Base-by-base conservation (phyloP, 305 asterid species). In the Rubia peregrina region DNA sequence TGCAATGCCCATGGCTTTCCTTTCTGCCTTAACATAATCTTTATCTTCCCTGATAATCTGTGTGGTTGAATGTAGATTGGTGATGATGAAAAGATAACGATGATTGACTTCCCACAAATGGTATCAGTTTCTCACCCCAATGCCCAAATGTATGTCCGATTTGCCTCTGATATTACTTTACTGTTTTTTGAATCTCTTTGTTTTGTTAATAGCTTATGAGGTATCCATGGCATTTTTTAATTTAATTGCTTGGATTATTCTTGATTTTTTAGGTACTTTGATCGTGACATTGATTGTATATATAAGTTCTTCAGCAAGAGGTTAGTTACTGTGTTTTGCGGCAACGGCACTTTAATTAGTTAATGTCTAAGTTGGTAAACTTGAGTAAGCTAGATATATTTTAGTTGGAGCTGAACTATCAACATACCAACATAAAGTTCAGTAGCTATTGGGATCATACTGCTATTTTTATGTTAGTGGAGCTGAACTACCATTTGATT, bases 61-160 rank as follows among this genome's bases (percentile, higher is more conserved):
- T 9, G 48, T 13, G 43, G 4, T 68, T 55, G 26, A 55, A 65
- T 65, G 61, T 70, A 81, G 88, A 82, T 84, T 77, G 95, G 85
- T 73, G 98, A 93, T 78, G 96, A 93, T 78, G 97, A 93, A 83
- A 89, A 88, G 80, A 84, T 93, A 75, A 93, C 98, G 13, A 83
- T 93, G 83, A 93, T 93, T 81, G 98, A 93, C 83, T 93, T 93
- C 80, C 98, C 97, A 5, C 98, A 90, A 80, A 93, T 93, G 98
- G 97, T 93, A 71, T 93, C 97, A 5, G 89, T 90, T 75, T 83
- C 96, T 74, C 98, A 93, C 81, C 85, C 83, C 71, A 93, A 93
- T 78, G 97, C 96, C 6, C 74, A 90, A 71, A 89, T 89, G 98
- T 93, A 88, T 40, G 87, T 69, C 59, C 5, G 36, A 38, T 53